phyloP scores from a whole-genome alignment of 2,329 filamentous ascomycete species.

The Stromatinia cepivora region DNA sequence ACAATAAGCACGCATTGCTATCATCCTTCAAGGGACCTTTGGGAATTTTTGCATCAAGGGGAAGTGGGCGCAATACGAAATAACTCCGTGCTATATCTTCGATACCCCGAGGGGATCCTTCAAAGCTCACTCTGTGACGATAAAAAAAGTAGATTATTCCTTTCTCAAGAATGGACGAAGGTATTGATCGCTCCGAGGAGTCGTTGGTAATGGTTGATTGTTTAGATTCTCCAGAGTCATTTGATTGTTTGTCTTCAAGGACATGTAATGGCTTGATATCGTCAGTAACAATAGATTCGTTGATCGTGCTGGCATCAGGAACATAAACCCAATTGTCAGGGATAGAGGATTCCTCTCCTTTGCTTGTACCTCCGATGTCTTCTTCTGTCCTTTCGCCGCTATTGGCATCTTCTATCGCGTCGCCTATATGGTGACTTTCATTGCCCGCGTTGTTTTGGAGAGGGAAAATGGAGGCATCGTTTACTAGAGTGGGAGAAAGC shows the following conservation, averaged over 20 bases:
- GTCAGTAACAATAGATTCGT: not conserved
- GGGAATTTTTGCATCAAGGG: conserved; percentile 65
- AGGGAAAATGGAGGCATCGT: conserved; percentile 32
- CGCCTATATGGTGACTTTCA: not conserved
- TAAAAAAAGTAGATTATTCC: conserved; percentile 92
- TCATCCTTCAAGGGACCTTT: conserved; percentile 50
- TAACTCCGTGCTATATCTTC: conserved; percentile 75
- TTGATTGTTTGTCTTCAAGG: no score
- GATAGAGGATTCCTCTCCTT: no score
- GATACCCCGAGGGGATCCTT: conserved; percentile 64
- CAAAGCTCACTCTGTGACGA: conserved; percentile 71
- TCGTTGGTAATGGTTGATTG: no score
- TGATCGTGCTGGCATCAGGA: not conserved
- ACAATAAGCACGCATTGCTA: conserved; percentile 69
- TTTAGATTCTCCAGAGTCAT: no score
- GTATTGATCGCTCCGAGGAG: conserved; percentile 32
- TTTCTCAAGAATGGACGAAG: conserved; percentile 72
- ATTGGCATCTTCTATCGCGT: no score
- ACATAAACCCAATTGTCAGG: not conserved
- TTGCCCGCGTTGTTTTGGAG: not conserved
- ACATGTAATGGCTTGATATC: not conserved
- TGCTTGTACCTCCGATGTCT: no score
- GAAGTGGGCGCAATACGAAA: conserved; percentile 75
- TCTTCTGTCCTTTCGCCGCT: no score
- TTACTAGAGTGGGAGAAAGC: conserved; percentile 15